Evolutionary conservation across 192 early-diverging fungal genomes (phyloP), one percentile per base, ranked within the genome.

Genomic region (Thamnidium elegans): DNA sequence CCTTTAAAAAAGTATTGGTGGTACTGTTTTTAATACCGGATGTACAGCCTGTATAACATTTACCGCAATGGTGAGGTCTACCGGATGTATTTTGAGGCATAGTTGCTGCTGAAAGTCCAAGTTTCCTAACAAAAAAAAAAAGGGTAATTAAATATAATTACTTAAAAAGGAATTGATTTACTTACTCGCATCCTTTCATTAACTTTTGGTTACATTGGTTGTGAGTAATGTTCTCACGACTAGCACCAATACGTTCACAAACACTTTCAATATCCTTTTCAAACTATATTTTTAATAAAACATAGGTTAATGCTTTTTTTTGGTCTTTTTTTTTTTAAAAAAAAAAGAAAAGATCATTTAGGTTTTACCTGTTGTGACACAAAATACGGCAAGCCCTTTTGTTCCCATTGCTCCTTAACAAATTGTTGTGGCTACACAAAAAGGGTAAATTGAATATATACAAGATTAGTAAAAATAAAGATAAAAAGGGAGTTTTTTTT

Each of bases 361-460:
- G 11, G 20, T 2, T 30, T 54, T 43, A 59, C 58, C 58, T 59
- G 36, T 43, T 21, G 42, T 44, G 58, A 44, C 43, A 39, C 63
- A 59, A 93, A 90, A 68, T 85, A 77, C 19, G 75, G 71, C 11
- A 93, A 71, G 7, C 85, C 80, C 36, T 69, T 64, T 23, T 70
- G 72, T 11, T 82, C 84, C 91, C 91, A 93, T 71, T 93, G 89
- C 66, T 86, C 76, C 0, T 89, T 81, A 7, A 89, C 79, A 67
- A 69, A 82, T 58, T 84, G 63, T 50, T 85, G 87, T 7, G 80
- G 69, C 71, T 81, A 71, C 23, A 47, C 62, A 55, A 36, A 64
- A 39, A 39, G 9, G 4, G 1, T 9, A 10, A 39, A 39, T 9
- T 1, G n/a, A 34, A 9, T 31, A 5, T 32, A 31, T n/a, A n/a